Conservation (phyloP, 169 alveolate genomes). For the Cryptosporidium felis region DNA sequence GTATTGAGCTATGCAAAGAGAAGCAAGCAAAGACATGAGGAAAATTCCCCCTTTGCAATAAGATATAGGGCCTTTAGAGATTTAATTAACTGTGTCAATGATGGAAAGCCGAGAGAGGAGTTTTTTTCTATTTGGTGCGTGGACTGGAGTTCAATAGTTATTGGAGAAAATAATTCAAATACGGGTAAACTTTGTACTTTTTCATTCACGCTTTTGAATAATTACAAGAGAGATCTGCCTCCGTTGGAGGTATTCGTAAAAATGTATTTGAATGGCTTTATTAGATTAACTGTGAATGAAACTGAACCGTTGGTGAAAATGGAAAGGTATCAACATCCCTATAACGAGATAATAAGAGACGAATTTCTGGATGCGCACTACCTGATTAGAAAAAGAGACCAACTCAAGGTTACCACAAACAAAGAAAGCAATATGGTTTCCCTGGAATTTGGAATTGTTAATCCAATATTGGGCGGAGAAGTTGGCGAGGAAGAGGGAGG, state of each 20-base stretch:
- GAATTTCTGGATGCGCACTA: background rate
- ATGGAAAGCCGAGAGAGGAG: background rate
- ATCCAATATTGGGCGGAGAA: background rate
- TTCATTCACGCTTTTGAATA: constrained; percentile 24
- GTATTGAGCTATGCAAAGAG: constrained; percentile 22
- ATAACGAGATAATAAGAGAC: constrained; percentile 37
- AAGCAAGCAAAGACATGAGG: constrained; percentile 27
- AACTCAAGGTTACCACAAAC: background rate
- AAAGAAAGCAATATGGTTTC: constrained; percentile 1
- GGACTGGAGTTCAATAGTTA: constrained; percentile 4
- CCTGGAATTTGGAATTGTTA: background rate
- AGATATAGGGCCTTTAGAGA: constrained; percentile 49
- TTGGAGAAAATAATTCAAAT: constrained; percentile 8
- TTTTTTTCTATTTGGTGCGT: constrained; percentile 49
- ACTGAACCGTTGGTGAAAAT: constrained; percentile 22
- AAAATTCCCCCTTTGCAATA: constrained; percentile 61
- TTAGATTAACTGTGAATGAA: constrained; percentile 34
- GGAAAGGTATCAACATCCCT: constrained; percentile 7
- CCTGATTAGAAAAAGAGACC: constrained; percentile 9
- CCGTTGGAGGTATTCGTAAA: constrained; percentile 29
- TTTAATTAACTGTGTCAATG: background rate
- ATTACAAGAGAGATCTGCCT: background rate
- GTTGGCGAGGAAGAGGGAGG: background rate
- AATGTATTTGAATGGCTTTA: constrained; percentile 24
- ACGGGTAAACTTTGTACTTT: background rate